phyloP scores from a whole-genome alignment of 2,329 filamentous ascomycete genomes.

The Fusarium sp. region DNA sequence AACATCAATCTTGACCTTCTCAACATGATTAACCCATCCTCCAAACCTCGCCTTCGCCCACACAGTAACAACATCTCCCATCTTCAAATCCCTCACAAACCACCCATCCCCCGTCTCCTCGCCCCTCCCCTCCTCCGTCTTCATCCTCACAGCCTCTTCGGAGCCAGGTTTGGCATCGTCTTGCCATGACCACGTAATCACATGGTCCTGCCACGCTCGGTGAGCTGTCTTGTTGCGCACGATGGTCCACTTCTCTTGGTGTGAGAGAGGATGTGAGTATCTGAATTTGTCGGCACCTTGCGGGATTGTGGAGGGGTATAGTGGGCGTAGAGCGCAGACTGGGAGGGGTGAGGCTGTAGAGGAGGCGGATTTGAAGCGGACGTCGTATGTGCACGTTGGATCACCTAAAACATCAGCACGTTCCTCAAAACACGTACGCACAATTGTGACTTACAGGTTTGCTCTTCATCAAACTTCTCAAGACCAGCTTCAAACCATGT shows the following conservation, averaged over 20 bases:
- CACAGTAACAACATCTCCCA: constrained; percentile 73
- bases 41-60: constrained; percentile 71
- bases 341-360: constrained; percentile 47
- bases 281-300: constrained; percentile 41
- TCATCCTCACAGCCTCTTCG: constrained; percentile 55
- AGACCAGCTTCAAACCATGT: constrained; percentile 75
- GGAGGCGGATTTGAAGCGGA: constrained; percentile 42
- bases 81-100: constrained; percentile 67
- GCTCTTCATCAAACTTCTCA: constrained; percentile 64
- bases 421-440: fast-evolving
- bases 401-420: constrained; percentile 45
- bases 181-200: constrained; percentile 66
- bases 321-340: constrained; percentile 54
- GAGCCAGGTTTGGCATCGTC: constrained; percentile 63
- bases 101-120: constrained; percentile 64
- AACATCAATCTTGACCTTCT: constrained; percentile 66
- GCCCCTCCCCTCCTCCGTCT: constrained; percentile 62
- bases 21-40: constrained; percentile 66
- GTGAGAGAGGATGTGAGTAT: constrained; percentile 57
- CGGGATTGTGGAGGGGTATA: constrained; percentile 51
- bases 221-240: constrained; percentile 62
- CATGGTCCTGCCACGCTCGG: constrained; percentile 55
- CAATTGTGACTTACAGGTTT: constrained; percentile 45
- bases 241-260: constrained; percentile 57
- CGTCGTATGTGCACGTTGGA: constrained; percentile 50